Percentiles rank a stretch among this genome's conserved stretches.
phyloP scores from a whole-genome alignment of 2,329 filamentous ascomycete genomes.

The Ceratocystis harringtonii region DNA sequence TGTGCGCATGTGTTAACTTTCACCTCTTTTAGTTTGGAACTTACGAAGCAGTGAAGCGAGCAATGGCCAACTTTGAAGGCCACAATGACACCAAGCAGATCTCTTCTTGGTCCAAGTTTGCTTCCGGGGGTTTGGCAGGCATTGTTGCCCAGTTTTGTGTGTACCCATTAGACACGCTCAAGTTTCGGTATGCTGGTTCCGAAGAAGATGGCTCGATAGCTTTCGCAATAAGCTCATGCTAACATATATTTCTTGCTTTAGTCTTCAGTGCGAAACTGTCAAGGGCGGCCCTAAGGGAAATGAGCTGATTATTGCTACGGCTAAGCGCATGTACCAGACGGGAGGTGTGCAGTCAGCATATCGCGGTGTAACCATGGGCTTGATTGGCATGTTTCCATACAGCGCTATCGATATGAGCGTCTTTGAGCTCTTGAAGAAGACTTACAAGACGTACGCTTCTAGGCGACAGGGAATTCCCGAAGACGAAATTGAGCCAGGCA shows the following conservation, averaged over 20 bases:
- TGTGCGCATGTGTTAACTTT: neutral
- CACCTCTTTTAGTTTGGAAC: slow-evolving; percentile 54
- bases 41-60: slow-evolving; percentile 86
- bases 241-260: slow-evolving; percentile 22
- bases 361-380: slow-evolving; percentile 81
- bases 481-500: slow-evolving; percentile 67
- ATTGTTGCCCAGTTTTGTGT: slow-evolving; percentile 93
- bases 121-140: slow-evolving; percentile 78
- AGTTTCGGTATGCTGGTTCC: slow-evolving; percentile 37
- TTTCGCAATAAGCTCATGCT: neutral
- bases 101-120: slow-evolving; percentile 71
- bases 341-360: slow-evolving; percentile 68
- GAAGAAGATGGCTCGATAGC: neutral
- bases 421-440: slow-evolving; percentile 80
- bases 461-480: slow-evolving; percentile 56
- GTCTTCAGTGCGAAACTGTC: slow-evolving; percentile 90
- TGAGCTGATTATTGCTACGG: slow-evolving; percentile 65
- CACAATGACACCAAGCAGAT: slow-evolving; percentile 69
- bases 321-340: slow-evolving; percentile 68
- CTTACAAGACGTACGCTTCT: slow-evolving; percentile 55
- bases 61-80: slow-evolving; percentile 73
- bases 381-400: slow-evolving; percentile 95
- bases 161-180: slow-evolving; percentile 81
- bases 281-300: slow-evolving; percentile 72
- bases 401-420: slow-evolving; percentile 92